Conservation (phyloP, 495 filamentous ascomycete species). For the Eremomyces bilateralis region DNA sequence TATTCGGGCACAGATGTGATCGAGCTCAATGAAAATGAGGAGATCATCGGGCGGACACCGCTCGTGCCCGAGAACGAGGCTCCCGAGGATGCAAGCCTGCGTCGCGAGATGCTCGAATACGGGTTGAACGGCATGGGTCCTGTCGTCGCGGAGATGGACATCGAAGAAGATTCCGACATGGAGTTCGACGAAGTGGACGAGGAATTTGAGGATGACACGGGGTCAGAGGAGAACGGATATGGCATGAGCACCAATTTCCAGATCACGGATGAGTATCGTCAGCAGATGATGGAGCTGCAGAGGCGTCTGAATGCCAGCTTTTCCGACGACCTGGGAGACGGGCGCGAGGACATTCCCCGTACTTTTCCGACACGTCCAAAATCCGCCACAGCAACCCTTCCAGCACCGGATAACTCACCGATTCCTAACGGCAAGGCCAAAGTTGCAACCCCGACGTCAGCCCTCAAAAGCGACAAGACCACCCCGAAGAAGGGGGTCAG, state of each 20-base stretch:
- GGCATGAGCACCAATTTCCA: constrained; percentile 42
- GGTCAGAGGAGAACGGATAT: constrained; percentile 39
- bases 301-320: constrained; percentile 16
- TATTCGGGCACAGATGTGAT: constrained; percentile 4
- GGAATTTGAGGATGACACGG: constrained; percentile 23
- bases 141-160: constrained; percentile 78
- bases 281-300: constrained; percentile 22
- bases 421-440: too few species aligned
- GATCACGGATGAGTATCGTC: constrained; percentile 48
- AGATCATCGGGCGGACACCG: constrained; percentile 13
- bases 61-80: constrained; percentile 40
- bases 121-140: constrained; percentile 63
- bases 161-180: constrained; percentile 45
- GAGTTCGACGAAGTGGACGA: constrained; percentile 22
- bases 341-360: constrained; percentile 6
- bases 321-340: constrained; percentile 19
- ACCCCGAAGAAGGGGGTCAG: constrained; percentile 57
- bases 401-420: too few species aligned
- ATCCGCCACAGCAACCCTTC: too few species aligned
- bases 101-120: constrained; percentile 84
- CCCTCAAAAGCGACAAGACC: too few species aligned
- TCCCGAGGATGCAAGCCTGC: constrained; percentile 54
- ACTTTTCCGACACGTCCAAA: too few species aligned
- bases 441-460: too few species aligned
- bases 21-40: constrained; percentile 17